A percentile compares a stretch with the other conserved stretches of the same genome.
phyloP scores from a whole-genome alignment of 345 rosid genomes.

The Euphorbia lathyris region DNA sequence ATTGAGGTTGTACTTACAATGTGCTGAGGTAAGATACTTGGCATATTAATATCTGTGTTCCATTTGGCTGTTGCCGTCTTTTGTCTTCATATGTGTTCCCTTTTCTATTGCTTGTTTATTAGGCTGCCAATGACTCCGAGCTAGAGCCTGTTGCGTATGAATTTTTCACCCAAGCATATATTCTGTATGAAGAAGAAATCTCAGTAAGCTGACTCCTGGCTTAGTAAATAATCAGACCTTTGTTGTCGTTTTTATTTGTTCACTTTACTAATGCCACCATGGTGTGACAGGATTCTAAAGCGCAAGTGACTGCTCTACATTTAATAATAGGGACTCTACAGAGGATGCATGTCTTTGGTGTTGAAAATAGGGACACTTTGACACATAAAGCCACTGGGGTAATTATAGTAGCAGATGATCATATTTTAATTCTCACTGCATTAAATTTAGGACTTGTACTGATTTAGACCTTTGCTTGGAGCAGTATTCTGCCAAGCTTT shows the following conservation, averaged over 20 bases:
- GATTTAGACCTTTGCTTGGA: constrained; percentile 22
- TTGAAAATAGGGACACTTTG: constrained; percentile 95
- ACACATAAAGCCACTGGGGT: constrained; percentile 99
- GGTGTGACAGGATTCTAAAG: constrained; percentile 72
- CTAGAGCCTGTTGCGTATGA: constrained; percentile 96
- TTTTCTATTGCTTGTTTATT: constrained; percentile 1
- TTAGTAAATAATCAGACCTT: background rate
- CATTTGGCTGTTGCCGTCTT: constrained; percentile 6
- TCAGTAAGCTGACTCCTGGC: constrained; percentile 57
- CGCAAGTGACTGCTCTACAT: constrained; percentile 90
- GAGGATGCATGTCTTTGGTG: constrained; percentile 97
- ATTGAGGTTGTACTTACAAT: constrained; percentile 77
- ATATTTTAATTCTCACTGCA: background rate
- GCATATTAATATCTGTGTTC: constrained; percentile 4
- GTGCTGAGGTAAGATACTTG: constrained; percentile 78
- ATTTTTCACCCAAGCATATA: constrained; percentile 98
- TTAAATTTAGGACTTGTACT: constrained; percentile 17
- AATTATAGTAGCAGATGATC: constrained; percentile 23
- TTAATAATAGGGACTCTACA: constrained; percentile 93
- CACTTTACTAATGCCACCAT: background rate
- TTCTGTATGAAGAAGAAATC: constrained; percentile 93
- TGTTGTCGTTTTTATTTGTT: background rate
- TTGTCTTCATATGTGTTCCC: background rate
- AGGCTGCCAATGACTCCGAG: constrained; percentile 98
- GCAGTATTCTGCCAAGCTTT: constrained; percentile 97